Evolutionary conservation across 345 rosid species (phyloP).

Genomic region (Brassica juncea): DNA sequence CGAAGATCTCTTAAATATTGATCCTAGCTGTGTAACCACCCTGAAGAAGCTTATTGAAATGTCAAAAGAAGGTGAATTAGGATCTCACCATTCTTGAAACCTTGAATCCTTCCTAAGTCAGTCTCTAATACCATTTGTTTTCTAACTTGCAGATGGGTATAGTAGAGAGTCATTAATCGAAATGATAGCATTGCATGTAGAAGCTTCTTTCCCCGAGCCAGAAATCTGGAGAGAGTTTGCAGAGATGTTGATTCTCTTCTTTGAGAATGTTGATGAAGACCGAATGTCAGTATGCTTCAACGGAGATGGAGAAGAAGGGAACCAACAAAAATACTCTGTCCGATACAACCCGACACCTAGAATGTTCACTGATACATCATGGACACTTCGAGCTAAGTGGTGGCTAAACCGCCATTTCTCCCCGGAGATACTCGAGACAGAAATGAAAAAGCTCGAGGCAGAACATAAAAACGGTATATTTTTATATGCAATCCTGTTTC

Average conservation of each 20-base stretch:
- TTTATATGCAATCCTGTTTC: not conserved
- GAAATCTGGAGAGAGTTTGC: not conserved
- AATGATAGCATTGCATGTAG: conserved; percentile 87
- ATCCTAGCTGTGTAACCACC: conserved; percentile 60
- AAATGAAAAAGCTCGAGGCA: conserved; percentile 43
- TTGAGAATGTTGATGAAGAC: conserved; percentile 58
- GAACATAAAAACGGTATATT: conserved; percentile 51
- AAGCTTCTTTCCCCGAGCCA: conserved; percentile 42
- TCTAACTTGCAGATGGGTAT: conserved; percentile 56
- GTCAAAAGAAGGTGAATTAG: conserved; percentile 51
- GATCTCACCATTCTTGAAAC: not conserved
- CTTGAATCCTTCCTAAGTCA: not conserved
- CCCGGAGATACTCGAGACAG: conserved; percentile 51
- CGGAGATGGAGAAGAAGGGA: conserved; percentile 41
- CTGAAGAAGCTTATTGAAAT: conserved; percentile 62
- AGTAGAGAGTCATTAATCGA: conserved; percentile 53
- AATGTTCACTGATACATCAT: conserved; percentile 44
- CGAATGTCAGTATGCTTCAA: conserved; percentile 51
- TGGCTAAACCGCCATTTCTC: conserved; percentile 73
- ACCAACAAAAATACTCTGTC: conserved; percentile 33
- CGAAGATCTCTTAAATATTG: conserved; percentile 70
- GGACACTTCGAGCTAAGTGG: conserved; percentile 67
- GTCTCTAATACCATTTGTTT: not conserved
- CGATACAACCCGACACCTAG: conserved; percentile 47
- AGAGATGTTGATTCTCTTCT: conserved; percentile 48